Evolutionary conservation across 129 eudicot genomes (phyloP), one percentile per base, ranked within the genome.

Genomic region (Solidago caesia): DNA sequence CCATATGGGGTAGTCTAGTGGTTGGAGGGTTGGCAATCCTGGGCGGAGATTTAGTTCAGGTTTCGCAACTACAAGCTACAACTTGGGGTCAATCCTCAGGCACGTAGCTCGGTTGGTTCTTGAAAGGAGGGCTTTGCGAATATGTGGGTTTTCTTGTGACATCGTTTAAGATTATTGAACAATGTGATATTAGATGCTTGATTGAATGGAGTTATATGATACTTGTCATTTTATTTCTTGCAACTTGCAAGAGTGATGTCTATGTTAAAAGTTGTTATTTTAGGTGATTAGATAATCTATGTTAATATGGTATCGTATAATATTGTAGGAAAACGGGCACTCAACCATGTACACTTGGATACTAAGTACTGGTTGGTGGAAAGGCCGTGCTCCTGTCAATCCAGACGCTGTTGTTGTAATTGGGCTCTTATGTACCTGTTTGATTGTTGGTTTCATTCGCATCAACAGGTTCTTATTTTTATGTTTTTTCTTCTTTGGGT

Each of bases 311-410:
- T 7, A 2, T 67, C 39, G n/a, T 68, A 10, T 67, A 8, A 42
- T 43, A 52, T 29, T 53, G 7, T 80, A 94, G 98, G 98, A 94
- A 82, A 94, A 94, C 49, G 98, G 98, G 44, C 92, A 88, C 74
- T 90, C 98, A 66, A 75, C 97, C 6, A 81, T 87, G 84, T 94
- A 88, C 74, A 88, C 86, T 43, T 94, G 98, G 98, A 82, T 94
- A 70, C 65, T 94, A 62, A 94, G 97, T 82, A 94, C 98, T n/a
- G 98, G 98, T 62, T 94, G 98, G 98, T 94, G 98, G 98, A 44
- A 74, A 65, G 81, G 79, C 26, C 89, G 89, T 14, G 97, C 98
- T 29, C 93, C 98, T 9, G 80, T 94, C 67, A 88, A 88, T 79
- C 91, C 98, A 48, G 98, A 94, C 46, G 98, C 93, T 14, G 91